Base-by-base conservation (phyloP, 148 eudicot genomes). In the Vaccinium macrocarpon region DNA sequence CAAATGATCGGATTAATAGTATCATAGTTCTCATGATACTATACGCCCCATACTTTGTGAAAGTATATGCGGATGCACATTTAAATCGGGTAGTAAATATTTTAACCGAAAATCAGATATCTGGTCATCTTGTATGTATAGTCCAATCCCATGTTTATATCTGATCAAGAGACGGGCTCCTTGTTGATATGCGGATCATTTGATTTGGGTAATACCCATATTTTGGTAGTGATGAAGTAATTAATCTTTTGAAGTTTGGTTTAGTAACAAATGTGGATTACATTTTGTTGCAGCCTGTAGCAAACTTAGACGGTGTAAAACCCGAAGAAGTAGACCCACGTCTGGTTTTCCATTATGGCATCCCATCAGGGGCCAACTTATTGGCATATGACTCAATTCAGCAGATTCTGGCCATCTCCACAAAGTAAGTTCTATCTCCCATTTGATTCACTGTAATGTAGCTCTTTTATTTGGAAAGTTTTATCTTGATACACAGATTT, bases 381-480 rank as follows among this genome's bases (percentile, higher is more conserved):
- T 72, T 93, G 76, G 98, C 98, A 56, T 91, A 93, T 86, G 94
- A 97, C 82, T 90, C 98, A 75, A 82, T 88, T 86, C 98, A 95
- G 78, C 92, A 90, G 88, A 95, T 95, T 82, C 91, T 97, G 80
- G 99, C 98, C 48, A 86, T 97, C 50, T 89, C 98, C 35, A 94
- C 98, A 62, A 92, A 83, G 99, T 97, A 87, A 85, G 93, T 83
- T 62, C 66, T 76, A 12, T 78, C 53, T 27, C 27, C 38, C 50
- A 49, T 82, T 64, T 38, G 82, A 56, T 56, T 57, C 42, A 35
- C 32, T 79, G 27, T 14, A 15, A 53, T 48, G 42, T 79, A n/a
- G 59, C 59, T 75, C 29, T 75, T 21, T 42, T 27, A 53, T 80
- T 42, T 46, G n/a, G 76, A 76, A 29, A 70, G 46, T 1, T 59